Evolutionary conservation across 257 asterid genomes (phyloP), one percentile per base, ranked within the genome.

Genomic region (Przewalskia tangutica): DNA sequence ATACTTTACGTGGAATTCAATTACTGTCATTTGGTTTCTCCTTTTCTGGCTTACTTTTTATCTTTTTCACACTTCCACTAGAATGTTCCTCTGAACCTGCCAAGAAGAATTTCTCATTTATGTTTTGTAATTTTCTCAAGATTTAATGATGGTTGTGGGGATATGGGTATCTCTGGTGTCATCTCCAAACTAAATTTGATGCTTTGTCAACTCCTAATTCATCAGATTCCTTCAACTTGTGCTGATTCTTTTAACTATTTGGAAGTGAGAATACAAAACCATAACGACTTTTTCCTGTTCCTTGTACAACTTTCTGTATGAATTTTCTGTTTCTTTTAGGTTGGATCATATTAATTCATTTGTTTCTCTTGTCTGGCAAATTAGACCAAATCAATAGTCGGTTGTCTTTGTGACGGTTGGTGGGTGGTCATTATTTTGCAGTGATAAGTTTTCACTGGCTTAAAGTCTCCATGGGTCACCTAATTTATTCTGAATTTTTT

Each of bases 121-220:
- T 27, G 32, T 27, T 27, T 27, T 27, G 32, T 27, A 27, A 27
- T 27, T 27, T 27, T 27, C 32, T 2, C 32, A 27, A 27, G 32
- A 27, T 27, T 27, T 27, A 83, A 51, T 56, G 86, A 85, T 86
- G 90, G 87, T 75, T 42, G 62, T 75, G 79, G 79, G 79, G 79
- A 75, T 50, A 75, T 75, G 8, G 71, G 79, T 84, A 77, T 86
- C 87, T 85, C 67, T 87, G 36, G 34, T 82, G 89, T 88, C 89
- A 64, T 84, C 86, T 82, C 85, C 32, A 27, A 27, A 63, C 83
- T 84, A 87, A 84, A 81, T 88, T 87, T 87, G 88, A 85, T 87
- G 89, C 87, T 87, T 88, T 87, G 84, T 88, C 88, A 86, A 91
- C 89, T 91, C 85, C 88, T 84, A 86, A 89, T 46, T 87, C 92